Evolutionary conservation across 75 land plant genomes (phyloP).

Genomic region (Larix kaempferi): DNA sequence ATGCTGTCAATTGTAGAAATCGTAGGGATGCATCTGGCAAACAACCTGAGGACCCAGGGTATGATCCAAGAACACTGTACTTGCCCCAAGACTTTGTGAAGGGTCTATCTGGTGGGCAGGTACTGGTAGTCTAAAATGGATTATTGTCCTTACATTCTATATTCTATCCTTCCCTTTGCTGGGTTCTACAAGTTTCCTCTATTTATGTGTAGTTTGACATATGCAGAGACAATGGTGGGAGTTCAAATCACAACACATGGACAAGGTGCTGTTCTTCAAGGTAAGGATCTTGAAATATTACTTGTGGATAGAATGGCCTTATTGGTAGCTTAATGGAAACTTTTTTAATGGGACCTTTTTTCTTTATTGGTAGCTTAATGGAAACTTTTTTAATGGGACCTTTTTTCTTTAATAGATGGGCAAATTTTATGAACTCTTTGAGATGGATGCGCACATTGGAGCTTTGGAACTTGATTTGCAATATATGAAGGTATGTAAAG

Average conservation of each 20-base stretch:
- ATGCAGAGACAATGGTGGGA: constrained; percentile 98
- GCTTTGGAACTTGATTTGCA: constrained; percentile 94
- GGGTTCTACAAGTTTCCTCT: neutral
- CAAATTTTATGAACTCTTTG: constrained; percentile 98
- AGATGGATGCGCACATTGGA: constrained; percentile 99
- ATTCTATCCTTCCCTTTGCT: neutral
- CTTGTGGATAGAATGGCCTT: neutral
- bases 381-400: constrained; percentile 6
- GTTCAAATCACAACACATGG: constrained; percentile 96
- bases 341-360: constrained; percentile 9
- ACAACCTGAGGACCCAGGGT: constrained; percentile 63
- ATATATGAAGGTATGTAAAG: constrained; percentile 83
- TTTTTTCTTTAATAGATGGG: constrained; percentile 74
- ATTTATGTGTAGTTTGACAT: neutral
- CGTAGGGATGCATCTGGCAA: constrained; percentile 80
- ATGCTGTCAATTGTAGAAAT: constrained; percentile 29
- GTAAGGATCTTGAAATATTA: constrained; percentile 20
- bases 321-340: neutral
- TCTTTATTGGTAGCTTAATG: neutral
- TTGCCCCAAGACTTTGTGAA: constrained; percentile 78
- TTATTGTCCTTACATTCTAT: neutral
- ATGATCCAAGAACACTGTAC: constrained; percentile 84
- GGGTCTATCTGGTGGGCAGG: constrained; percentile 85
- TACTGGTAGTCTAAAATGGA: constrained; percentile 13
- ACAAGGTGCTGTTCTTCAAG: constrained; percentile 95